phyloP scores from a whole-genome alignment of 2,329 filamentous ascomycete genomes.

The Colletotrichum sp. region DNA sequence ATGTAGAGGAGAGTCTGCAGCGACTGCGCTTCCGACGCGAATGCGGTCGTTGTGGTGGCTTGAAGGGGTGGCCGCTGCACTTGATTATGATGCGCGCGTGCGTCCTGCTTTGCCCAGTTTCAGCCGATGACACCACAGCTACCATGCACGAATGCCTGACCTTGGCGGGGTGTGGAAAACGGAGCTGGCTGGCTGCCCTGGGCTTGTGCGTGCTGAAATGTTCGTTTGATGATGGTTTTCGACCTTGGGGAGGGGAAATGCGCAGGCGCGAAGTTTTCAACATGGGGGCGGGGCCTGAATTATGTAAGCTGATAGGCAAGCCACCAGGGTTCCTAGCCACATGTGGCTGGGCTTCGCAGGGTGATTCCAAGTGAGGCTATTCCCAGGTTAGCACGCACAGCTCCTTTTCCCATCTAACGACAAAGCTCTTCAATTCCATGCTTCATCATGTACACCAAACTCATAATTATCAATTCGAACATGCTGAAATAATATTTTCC shows the following conservation, averaged over 20 bases:
- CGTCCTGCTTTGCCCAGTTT: conserved; percentile 1
- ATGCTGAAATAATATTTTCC: accelerated
- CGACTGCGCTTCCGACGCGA: not conserved
- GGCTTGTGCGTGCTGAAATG: conserved; percentile 29
- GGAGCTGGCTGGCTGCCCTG: conserved; percentile 8
- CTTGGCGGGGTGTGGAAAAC: conserved; percentile 11
- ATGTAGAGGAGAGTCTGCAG: not conserved
- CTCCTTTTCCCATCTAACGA: not conserved
- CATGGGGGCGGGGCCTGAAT: not conserved
- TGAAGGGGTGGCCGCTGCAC: not conserved
- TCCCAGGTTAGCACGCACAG: not conserved
- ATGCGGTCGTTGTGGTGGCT: not conserved
- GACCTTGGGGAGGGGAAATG: conserved; percentile 30
- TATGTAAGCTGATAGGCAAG: not conserved
- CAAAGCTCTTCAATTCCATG: not conserved
- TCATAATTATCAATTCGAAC: accelerated
- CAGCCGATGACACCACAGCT: conserved; percentile 19
- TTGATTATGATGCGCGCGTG: not conserved
- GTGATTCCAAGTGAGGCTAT: not conserved
- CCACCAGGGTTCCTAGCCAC: not conserved
- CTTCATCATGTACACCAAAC: not conserved
- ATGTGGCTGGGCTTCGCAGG: not conserved
- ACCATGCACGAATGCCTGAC: conserved; percentile 22
- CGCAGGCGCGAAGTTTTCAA: conserved; percentile 29
- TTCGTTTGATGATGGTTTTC: conserved; percentile 27